Conservation (phyloP, 2,329 filamentous ascomycete genomes). For the Chaetomiaceae sp. region DNA sequence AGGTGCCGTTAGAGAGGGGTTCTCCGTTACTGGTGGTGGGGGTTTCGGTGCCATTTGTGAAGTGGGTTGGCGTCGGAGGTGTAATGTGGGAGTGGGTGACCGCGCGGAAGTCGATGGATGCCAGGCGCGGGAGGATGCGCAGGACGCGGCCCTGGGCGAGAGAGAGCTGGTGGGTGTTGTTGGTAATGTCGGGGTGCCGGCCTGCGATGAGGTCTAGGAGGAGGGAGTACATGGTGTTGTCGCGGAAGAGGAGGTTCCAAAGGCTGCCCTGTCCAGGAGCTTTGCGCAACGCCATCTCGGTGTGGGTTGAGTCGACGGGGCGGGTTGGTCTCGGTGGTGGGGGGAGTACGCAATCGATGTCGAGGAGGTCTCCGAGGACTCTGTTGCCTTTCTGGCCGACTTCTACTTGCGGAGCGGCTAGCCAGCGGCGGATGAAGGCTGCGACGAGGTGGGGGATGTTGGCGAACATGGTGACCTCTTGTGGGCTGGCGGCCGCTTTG, state of each 20-base stretch:
- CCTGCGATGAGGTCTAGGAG: conserved; percentile 39
- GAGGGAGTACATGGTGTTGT: conserved; percentile 41
- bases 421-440: conserved; percentile 48
- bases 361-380: conserved; percentile 51
- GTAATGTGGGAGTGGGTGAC: conserved; percentile 37
- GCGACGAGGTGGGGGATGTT: conserved; percentile 46
- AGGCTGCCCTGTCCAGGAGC: conserved; percentile 47
- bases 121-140: conserved; percentile 47
- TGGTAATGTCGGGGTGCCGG: conserved; percentile 28
- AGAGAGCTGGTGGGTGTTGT: conserved; percentile 38
- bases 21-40: neutral
- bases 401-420: conserved; percentile 48
- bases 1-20: neutral
- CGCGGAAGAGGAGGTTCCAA: conserved; percentile 50
- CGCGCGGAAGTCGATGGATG: conserved; percentile 42
- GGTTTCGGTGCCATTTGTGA: conserved; percentile 24
- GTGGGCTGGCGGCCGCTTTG: conserved; percentile 48
- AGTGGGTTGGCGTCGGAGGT: conserved; percentile 4
- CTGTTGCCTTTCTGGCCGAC: conserved; percentile 51
- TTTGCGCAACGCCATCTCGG: conserved; percentile 35
- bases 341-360: conserved; percentile 48
- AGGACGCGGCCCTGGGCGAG: conserved; percentile 52
- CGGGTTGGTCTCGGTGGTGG: conserved; percentile 27
- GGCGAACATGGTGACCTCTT: conserved; percentile 48
- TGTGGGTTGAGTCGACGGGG: conserved; percentile 17